phyloP scores from a whole-genome alignment of 1,284 basidiomycete species.

The Agaricales sp. region DNA sequence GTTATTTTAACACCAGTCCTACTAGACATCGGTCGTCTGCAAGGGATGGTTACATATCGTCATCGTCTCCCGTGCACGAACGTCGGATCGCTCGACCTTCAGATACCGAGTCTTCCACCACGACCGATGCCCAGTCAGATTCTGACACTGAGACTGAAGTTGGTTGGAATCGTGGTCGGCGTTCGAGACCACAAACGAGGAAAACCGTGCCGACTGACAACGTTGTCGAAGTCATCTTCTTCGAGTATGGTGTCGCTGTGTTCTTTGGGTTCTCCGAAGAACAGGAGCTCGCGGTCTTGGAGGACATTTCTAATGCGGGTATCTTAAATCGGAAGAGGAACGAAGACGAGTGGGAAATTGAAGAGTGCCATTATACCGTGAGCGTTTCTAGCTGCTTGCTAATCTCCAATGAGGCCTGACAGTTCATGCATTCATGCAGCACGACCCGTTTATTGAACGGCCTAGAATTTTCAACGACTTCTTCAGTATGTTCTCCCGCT shows the following conservation, averaged over 20 bases:
- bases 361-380: conserved; percentile 82
- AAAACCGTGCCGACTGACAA: conserved; percentile 25
- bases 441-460: conserved; percentile 78
- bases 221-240: conserved; percentile 82
- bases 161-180: conserved; percentile 2
- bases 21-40: conserved; percentile 12
- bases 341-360: conserved; percentile 79
- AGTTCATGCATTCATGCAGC: conserved; percentile 35
- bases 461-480: conserved; percentile 89
- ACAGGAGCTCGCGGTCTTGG: conserved; percentile 72
- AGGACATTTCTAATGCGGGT: conserved; percentile 70
- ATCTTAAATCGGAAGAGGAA: conserved; percentile 48
- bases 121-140: conserved; percentile 1
- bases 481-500: conserved; percentile 53
- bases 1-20: conserved; percentile 53
- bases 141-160: conserved; percentile 3
- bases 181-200: conserved; percentile 11
- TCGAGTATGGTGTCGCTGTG: conserved; percentile 78
- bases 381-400: conserved; percentile 16
- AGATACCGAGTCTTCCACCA: conserved; percentile 11
- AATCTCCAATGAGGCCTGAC: conserved; percentile 8
- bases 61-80: conserved; percentile 18
- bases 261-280: conserved; percentile 77
- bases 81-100: conserved; percentile 2
- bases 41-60: conserved; percentile 45